Percentiles rank a stretch among this genome's conserved stretches.
phyloP scores from a whole-genome alignment of 2,329 filamentous ascomycete species.

The Monosporascus sp. region DNA sequence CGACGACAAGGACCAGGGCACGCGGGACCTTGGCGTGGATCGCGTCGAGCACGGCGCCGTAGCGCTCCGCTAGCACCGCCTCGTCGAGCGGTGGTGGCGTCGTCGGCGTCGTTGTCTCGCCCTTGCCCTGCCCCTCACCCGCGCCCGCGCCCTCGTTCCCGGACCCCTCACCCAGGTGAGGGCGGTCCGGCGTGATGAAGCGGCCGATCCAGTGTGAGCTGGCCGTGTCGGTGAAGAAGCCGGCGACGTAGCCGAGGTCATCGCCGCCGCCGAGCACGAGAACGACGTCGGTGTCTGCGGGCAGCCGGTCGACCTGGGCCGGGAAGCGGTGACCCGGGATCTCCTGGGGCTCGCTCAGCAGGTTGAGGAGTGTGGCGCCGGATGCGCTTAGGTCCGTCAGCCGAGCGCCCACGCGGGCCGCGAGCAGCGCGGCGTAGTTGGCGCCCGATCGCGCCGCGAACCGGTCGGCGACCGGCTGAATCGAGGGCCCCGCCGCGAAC shows the following conservation, averaged over 20 bases:
- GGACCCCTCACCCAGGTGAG: slow-evolving; percentile 6
- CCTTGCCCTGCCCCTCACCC: no score
- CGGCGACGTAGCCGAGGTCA: slow-evolving; percentile 31
- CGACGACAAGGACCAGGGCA: slow-evolving; percentile 36
- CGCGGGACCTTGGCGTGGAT: slow-evolving; percentile 32
- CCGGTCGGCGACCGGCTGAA: slow-evolving; percentile 24
- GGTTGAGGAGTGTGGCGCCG: slow-evolving; percentile 32
- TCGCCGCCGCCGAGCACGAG: slow-evolving; percentile 33
- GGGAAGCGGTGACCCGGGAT: slow-evolving; percentile 13
- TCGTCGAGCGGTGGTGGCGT: slow-evolving; percentile 5
- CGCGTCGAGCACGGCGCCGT: slow-evolving; percentile 19
- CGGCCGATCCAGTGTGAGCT: neutral
- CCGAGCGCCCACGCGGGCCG: slow-evolving; percentile 14
- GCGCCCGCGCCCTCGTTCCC: neutral
- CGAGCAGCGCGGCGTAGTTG: slow-evolving; percentile 31
- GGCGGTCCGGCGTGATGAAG: slow-evolving; percentile 11
- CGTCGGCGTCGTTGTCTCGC: no score
- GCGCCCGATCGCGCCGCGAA: slow-evolving; percentile 25
- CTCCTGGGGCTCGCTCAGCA: slow-evolving; percentile 28
- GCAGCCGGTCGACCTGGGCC: slow-evolving; percentile 30
- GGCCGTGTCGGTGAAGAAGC: slow-evolving; percentile 24
- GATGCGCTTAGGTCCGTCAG: slow-evolving; percentile 29
- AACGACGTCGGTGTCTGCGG: slow-evolving; percentile 29
- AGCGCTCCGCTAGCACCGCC: slow-evolving; percentile 17
- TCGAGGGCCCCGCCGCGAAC: slow-evolving; percentile 27